Evolutionary conservation across 2,329 filamentous ascomycete genomes (phyloP).

Genomic region (Clarireedia monteithiana): DNA sequence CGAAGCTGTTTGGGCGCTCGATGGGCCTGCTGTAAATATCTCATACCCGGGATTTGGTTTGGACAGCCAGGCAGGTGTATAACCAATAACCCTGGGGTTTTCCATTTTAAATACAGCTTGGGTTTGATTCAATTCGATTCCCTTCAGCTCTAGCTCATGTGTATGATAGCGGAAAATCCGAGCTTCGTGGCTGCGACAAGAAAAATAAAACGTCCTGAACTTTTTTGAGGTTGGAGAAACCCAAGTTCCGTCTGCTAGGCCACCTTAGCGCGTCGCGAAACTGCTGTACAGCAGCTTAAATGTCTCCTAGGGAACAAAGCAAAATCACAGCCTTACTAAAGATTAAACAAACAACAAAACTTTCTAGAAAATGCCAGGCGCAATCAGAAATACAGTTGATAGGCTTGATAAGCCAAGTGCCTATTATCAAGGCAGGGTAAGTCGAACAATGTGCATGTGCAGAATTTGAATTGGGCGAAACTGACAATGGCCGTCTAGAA

Average conservation of each 20-base stretch:
- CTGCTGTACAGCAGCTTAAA: neutral
- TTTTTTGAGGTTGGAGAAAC: slow-evolving; percentile 15
- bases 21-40: slow-evolving; percentile 56
- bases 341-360: neutral
- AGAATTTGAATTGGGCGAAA: slow-evolving; percentile 11
- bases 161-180: slow-evolving; percentile 11
- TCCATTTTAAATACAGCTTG: slow-evolving; percentile 45
- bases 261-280: slow-evolving; percentile 19
- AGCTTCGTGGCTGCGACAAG: slow-evolving; percentile 4
- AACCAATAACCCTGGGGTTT: slow-evolving; percentile 67
- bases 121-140: slow-evolving; percentile 10
- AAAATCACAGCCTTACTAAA: slow-evolving; percentile 7
- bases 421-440: slow-evolving; percentile 79
- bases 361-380: slow-evolving; percentile 23
- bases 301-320: slow-evolving; percentile 10
- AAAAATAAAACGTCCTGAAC: slow-evolving; percentile 7
- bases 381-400: slow-evolving; percentile 66
- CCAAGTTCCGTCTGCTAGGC: neutral
- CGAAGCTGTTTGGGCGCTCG: slow-evolving; percentile 18
- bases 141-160: slow-evolving; percentile 9
- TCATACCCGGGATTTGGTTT: slow-evolving; percentile 68
- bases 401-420: slow-evolving; percentile 90
- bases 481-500: slow-evolving; percentile 36
- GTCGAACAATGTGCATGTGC: slow-evolving; percentile 21
- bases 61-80: slow-evolving; percentile 81